These are phyloP conservation scores for Psilocybe cyanescens DNA, from an alignment of 768 basidiomycete species.

Conservation along the genomic window DNA sequence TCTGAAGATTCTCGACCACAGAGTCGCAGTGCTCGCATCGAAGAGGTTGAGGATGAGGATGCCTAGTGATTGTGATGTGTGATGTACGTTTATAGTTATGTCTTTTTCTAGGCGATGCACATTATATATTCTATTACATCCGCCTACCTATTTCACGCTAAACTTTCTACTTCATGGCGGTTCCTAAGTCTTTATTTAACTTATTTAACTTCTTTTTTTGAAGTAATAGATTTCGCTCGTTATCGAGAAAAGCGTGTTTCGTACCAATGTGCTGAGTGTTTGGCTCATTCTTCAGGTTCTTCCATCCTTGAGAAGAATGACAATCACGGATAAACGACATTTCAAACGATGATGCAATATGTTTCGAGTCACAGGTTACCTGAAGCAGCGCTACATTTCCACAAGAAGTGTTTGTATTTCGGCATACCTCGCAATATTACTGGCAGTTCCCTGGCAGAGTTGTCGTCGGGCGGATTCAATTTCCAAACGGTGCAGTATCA, in stretches of 20 bases:
- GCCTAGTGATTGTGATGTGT: conserved; percentile 17
- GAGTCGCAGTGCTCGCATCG: conserved; percentile 46
- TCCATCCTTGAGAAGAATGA: no score
- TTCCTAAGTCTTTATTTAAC: not conserved
- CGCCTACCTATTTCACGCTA: not conserved
- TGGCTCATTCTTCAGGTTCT: no score
- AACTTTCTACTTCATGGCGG: not conserved
- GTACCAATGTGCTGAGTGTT: no score
- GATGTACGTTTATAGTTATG: conserved; percentile 16
- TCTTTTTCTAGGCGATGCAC: not conserved
- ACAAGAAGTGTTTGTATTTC: not conserved
- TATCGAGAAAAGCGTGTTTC: no score
- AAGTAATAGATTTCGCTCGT: not conserved
- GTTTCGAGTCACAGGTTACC: no score
- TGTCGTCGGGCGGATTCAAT: not conserved
- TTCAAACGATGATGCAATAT: no score
- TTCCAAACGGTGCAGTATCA: not conserved
- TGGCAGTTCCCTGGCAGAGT: not conserved
- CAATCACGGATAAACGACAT: no score
- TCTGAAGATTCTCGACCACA: conserved; percentile 44
- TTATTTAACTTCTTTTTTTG: not conserved
- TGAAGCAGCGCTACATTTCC: not conserved
- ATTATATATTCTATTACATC: conserved; percentile 1
- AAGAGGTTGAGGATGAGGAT: conserved; percentile 46
- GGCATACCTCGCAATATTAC: not conserved